Evolutionary conservation across 2,329 filamentous ascomycete genomes (phyloP), one percentile per base, ranked within the genome.

Genomic region (Trichophyton equinum): DNA sequence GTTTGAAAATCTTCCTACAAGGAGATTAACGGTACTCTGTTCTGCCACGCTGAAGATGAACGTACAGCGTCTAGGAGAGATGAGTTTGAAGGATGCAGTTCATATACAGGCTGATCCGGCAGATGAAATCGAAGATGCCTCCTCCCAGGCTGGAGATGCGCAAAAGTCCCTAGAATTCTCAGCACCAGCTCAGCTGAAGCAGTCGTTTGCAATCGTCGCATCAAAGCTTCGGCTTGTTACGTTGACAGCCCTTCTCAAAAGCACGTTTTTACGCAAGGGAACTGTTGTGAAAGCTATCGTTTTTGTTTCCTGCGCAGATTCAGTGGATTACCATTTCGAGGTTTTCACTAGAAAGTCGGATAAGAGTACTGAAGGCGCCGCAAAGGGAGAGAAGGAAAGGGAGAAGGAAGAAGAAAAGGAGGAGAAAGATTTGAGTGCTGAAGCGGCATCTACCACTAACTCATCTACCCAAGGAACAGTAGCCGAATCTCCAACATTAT

Each of bases 1-100:
- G 1, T 78, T 86, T 42, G 82, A 82, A 3, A 81, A 81, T 18
- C 78, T 87, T 3, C 79, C 96, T 6, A 86, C 90, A 0, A 84
- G 84, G 59, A 82, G 91, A 65, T 83, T 91, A 61, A 97, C 94
- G 0, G 81, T 99, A 3, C 81, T 99, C 2, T 99, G 94, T 73
- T 99, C 94, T 3, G 94, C 94, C 2, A 99, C 94, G 0, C 88
- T 99, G 85, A 96, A 96, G 77, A 91, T 95, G 85, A 94, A 92
- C 67, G 94, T 97, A 1, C 91, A 97, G 72, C 87, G 88, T 67
- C 78, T 99, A 4, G 91, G 92, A 47, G 91, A 96, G 70, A 95
- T 97, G 75, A 96, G 91, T 77, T 78, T 99, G 72, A 91, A 95
- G 67, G 90, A 97, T 68, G 91, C 94, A 0, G 82, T 90, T 0